Evolutionary conservation across 371 early-diverging fungal species (phyloP).

Genomic region (Actinomucor elegans): DNA sequence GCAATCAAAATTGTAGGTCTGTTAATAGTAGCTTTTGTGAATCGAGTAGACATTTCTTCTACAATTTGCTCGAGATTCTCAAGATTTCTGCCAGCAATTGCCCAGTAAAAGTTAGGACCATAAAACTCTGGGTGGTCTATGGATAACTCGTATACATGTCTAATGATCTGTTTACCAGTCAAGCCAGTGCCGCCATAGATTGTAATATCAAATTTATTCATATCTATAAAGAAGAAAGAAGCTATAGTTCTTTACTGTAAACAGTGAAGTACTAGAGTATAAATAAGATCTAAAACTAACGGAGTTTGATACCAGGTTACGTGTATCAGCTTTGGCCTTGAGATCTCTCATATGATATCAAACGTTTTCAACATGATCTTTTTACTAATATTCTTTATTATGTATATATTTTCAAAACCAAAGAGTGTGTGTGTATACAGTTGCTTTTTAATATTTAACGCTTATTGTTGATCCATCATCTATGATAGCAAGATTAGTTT

Average conservation of each 20-base stretch:
- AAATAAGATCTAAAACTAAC: too few species aligned
- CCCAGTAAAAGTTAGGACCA: conserved; percentile 45
- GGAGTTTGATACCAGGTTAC: too few species aligned
- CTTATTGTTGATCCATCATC: conserved; percentile 14
- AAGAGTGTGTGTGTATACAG: too few species aligned
- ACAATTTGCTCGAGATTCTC: conserved; percentile 43
- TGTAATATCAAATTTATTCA: conserved; percentile 62
- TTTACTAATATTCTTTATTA: too few species aligned
- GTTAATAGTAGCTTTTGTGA: conserved; percentile 18
- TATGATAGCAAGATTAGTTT: background rate
- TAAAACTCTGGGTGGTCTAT: conserved; percentile 17
- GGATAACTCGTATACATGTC: conserved; percentile 55
- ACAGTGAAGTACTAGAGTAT: too few species aligned
- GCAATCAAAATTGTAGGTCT: conserved; percentile 62
- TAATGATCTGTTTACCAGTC: conserved; percentile 77
- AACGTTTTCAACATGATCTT: too few species aligned
- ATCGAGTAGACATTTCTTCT: conserved; percentile 14
- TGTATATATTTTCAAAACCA: too few species aligned
- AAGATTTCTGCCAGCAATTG: conserved; percentile 68
- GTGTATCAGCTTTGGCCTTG: too few species aligned
- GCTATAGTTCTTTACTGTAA: too few species aligned
- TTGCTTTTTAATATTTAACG: background rate
- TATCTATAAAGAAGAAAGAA: too few species aligned
- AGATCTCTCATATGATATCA: too few species aligned
- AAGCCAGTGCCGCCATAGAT: conserved; percentile 89